These are phyloP conservation scores for Lophium mytilinum DNA, from an alignment of 495 filamentous ascomycete species.

Conservation along the genomic window DNA sequence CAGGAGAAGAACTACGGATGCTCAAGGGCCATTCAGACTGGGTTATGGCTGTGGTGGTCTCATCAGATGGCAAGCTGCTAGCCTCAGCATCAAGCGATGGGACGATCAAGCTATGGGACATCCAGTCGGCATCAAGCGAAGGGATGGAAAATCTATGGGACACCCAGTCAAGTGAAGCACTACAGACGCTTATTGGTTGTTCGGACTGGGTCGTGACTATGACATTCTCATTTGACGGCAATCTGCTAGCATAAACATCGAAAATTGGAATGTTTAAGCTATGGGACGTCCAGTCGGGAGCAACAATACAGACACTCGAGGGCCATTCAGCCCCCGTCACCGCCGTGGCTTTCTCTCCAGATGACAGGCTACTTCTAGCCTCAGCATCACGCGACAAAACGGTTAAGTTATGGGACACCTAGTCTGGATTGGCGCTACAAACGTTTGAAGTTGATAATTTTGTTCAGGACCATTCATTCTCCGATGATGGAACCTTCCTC, in stretches of 20 bases:
- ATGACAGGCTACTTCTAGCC: background rate
- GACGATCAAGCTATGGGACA: too few species aligned
- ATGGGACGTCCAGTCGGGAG: conserved; percentile 4
- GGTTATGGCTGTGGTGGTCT: too few species aligned
- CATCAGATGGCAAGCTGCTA: too few species aligned
- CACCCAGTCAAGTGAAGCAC: too few species aligned
- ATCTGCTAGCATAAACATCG: conserved; percentile 1
- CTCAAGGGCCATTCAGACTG: too few species aligned
- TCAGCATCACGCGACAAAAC: conserved; percentile 1
- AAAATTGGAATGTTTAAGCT: background rate
- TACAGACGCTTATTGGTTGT: too few species aligned
- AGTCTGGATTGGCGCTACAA: background rate
- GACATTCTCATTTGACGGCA: conserved; percentile 4
- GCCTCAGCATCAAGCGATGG: too few species aligned
- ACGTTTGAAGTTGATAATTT: background rate
- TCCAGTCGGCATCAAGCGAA: too few species aligned
- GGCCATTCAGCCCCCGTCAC: background rate
- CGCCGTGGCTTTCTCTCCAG: conserved; percentile 5
- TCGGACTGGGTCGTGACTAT: too few species aligned
- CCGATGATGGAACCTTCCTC: conserved; percentile 3
- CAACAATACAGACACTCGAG: conserved; percentile 6
- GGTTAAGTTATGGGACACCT: background rate
- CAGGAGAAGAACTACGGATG: too few species aligned
- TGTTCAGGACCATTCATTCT: background rate
- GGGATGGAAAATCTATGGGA: too few species aligned